Percentiles rank a stretch among this genome's conserved stretches.
These are phyloP conservation scores for Mariannaea elegans DNA, from an alignment of 2,329 filamentous ascomycete species.

Conservation along the genomic window DNA sequence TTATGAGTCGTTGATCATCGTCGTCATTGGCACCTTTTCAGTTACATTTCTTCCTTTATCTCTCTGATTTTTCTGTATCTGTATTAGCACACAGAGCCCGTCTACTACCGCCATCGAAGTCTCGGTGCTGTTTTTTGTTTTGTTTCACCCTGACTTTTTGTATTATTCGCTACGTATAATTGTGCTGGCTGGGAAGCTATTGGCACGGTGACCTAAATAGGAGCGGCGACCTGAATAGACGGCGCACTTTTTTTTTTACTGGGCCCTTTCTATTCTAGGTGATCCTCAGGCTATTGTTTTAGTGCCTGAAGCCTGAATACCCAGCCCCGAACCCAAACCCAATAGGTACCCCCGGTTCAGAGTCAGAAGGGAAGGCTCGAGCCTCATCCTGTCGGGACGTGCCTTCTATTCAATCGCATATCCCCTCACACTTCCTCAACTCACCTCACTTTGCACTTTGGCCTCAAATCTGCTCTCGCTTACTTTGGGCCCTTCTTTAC, in stretches of 20 bases:
- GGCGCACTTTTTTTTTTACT: constrained; percentile 9
- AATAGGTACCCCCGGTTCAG: constrained; percentile 10
- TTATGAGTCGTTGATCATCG: constrained; percentile 1
- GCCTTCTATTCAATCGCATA: constrained; percentile 28
- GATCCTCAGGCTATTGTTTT: constrained; percentile 5
- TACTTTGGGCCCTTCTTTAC: not conserved
- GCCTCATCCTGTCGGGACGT: constrained; percentile 33
- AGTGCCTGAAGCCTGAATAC: constrained; percentile 19
- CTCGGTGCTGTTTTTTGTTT: no score
- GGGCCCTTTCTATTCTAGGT: constrained; percentile 2
- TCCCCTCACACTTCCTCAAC: constrained; percentile 34
- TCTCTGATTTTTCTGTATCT: no score
- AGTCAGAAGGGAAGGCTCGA: constrained; percentile 26
- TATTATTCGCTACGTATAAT: no score
- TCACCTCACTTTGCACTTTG: constrained; percentile 25
- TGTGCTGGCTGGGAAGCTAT: no score
- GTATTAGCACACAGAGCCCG: no score
- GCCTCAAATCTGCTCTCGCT: not conserved
- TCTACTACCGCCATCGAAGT: no score
- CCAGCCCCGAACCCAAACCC: constrained; percentile 15
- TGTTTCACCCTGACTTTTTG: no score
- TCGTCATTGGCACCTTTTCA: constrained; percentile 2
- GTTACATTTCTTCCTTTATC: not conserved
- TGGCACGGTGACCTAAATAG: no score
- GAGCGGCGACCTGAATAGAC: no score